Percentiles rank a stretch among this genome's conserved stretches.
phyloP scores from a whole-genome alignment of 352 stramenopile species.

The Achlya hypogyna region DNA sequence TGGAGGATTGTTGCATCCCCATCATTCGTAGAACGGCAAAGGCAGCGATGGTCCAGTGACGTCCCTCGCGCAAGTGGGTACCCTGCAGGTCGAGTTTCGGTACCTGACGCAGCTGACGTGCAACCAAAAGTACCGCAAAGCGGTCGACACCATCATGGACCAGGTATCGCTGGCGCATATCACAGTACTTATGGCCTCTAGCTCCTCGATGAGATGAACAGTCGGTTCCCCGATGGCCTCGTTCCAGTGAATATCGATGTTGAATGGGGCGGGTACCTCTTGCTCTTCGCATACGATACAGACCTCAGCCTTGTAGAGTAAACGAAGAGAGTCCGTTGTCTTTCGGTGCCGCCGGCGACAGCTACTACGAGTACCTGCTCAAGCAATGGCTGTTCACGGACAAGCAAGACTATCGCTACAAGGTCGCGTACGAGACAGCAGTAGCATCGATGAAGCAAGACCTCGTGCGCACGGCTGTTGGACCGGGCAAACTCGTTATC shows the following conservation, averaged over 20 bases:
- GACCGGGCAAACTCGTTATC: slow-evolving; percentile 31
- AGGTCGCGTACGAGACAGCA: slow-evolving; percentile 41
- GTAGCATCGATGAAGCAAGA: slow-evolving; percentile 39
- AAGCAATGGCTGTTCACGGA: slow-evolving; percentile 57
- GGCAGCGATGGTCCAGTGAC: not conserved
- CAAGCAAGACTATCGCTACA: slow-evolving; percentile 39
- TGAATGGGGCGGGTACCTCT: slow-evolving; percentile 22
- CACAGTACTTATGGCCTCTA: not conserved
- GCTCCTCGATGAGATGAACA: slow-evolving; percentile 20
- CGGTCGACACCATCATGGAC: slow-evolving; percentile 19
- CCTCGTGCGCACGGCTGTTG: slow-evolving; percentile 29
- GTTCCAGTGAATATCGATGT: slow-evolving; percentile 38
- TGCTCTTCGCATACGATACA: not conserved
- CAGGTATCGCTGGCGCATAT: slow-evolving; percentile 12
- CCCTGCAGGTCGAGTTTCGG: slow-evolving; percentile 23
- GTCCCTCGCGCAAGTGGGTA: slow-evolving; percentile 17
- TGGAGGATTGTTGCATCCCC: not conserved
- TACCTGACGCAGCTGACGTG: slow-evolving; percentile 21
- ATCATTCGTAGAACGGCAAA: not conserved
- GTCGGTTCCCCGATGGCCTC: slow-evolving; percentile 31
- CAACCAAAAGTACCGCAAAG: slow-evolving; percentile 19
- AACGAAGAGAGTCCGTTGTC: slow-evolving; percentile 28
- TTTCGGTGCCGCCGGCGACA: slow-evolving; percentile 51
- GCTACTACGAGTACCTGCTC: slow-evolving; percentile 70
- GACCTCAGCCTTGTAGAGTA: slow-evolving; percentile 6